phyloP scores from a whole-genome alignment of 441 rosid genomes.

The Mallotus japonicus region DNA sequence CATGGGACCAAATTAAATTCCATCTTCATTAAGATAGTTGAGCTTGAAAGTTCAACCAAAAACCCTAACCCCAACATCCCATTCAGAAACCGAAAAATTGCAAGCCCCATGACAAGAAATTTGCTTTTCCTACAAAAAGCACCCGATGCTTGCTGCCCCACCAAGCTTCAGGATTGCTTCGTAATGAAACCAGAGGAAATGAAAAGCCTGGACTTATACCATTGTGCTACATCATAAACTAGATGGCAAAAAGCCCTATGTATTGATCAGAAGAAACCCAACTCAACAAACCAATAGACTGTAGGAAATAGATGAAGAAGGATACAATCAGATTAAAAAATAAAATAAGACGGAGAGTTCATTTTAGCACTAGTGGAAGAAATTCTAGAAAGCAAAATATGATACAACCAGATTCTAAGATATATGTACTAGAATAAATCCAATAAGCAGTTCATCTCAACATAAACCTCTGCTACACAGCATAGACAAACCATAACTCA shows the following conservation, averaged over 20 bases:
- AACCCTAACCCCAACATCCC: no score
- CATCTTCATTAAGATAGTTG: no score
- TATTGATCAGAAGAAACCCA: no score
- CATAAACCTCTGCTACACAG: constrained; percentile 21
- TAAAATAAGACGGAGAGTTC: not conserved
- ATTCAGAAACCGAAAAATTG: no score
- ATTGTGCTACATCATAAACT: not conserved
- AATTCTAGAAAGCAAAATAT: not conserved
- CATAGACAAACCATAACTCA: constrained; percentile 24
- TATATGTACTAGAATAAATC: constrained; percentile 21
- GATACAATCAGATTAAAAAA: not conserved
- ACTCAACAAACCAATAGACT: not conserved
- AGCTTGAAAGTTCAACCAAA: no score
- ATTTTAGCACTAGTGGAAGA: not conserved
- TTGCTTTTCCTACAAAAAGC: no score
- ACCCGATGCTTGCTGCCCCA: not conserved
- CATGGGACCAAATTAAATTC: no score
- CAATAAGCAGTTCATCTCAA: constrained; percentile 24
- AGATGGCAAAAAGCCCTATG: not conserved
- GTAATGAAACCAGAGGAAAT: not conserved
- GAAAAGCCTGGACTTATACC: not conserved
- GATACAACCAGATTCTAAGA: constrained; percentile 12
- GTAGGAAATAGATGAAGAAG: not conserved
- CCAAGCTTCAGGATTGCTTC: not conserved
- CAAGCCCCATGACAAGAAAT: no score